Percentiles rank a stretch among this genome's conserved stretches.
Conservation (phyloP, 2,329 filamentous ascomycete species). For the Penicillium sp. region DNA sequence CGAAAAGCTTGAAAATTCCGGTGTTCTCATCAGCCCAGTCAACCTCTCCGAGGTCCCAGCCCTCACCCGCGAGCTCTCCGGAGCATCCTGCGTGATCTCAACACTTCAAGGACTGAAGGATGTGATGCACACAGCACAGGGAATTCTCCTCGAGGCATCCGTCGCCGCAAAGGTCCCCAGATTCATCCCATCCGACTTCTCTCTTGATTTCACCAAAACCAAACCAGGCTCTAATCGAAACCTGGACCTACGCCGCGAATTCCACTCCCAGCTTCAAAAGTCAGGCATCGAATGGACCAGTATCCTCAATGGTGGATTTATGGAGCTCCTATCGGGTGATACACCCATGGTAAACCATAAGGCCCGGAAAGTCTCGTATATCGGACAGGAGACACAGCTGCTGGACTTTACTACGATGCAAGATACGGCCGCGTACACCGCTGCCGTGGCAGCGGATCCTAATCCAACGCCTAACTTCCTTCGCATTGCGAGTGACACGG, state of each 20-base stretch:
- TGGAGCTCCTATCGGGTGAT: slow-evolving; percentile 16
- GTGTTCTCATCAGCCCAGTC: slow-evolving; percentile 7
- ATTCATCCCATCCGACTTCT: slow-evolving; percentile 19
- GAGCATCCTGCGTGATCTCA: slow-evolving; percentile 13
- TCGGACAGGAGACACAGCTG: slow-evolving; percentile 7
- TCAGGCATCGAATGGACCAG: slow-evolving; percentile 19
- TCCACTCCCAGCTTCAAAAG: slow-evolving; percentile 6
- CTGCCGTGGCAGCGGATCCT: slow-evolving; percentile 10
- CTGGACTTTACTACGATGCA: slow-evolving; percentile 17
- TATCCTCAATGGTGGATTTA: slow-evolving; percentile 17
- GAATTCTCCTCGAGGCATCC: slow-evolving; percentile 14
- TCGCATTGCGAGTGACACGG: slow-evolving; percentile 13
- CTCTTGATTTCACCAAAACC: slow-evolving; percentile 18
- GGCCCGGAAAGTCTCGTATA: slow-evolving; percentile 10
- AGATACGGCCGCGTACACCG: slow-evolving; percentile 16
- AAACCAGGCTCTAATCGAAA: slow-evolving; percentile 16
- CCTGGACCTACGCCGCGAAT: slow-evolving; percentile 15
- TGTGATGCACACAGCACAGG: slow-evolving; percentile 13
- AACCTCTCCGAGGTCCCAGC: slow-evolving; percentile 5
- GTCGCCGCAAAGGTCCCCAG: slow-evolving; percentile 14
- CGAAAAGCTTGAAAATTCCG: slow-evolving; percentile 8
- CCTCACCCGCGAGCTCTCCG: slow-evolving; percentile 12
- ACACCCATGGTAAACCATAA: slow-evolving; percentile 15
- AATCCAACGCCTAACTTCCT: slow-evolving; percentile 15
- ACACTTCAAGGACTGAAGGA: slow-evolving; percentile 16